phyloP scores from a whole-genome alignment of 352 stramenopile genomes.

The Phytophthora fragariaefolia region DNA sequence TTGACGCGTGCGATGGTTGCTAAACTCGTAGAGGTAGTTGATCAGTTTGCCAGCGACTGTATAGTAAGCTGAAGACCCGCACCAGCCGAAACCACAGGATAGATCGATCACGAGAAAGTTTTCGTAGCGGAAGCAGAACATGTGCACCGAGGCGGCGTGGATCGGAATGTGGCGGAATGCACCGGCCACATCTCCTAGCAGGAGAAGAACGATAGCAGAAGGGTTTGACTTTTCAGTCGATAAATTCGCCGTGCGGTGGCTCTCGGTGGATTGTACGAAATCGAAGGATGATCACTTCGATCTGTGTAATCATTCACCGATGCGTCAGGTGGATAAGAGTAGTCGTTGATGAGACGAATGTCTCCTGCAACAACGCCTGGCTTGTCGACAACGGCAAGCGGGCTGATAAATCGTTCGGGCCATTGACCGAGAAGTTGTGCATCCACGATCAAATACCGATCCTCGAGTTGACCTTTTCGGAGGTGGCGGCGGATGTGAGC shows the following conservation, averaged over 20 bases:
- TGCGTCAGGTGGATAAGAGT: neutral
- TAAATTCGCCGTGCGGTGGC: neutral
- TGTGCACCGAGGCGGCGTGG: slow-evolving; percentile 1
- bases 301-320: slow-evolving; percentile 15
- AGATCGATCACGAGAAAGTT: slow-evolving; percentile 1
- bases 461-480: neutral
- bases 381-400: neutral
- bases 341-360: slow-evolving; percentile 15
- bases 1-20: no score
- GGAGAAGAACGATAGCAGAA: neutral
- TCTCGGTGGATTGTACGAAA: slow-evolving; percentile 11
- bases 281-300: neutral
- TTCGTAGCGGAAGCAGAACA: slow-evolving; percentile 4
- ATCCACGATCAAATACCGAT: slow-evolving; percentile 9
- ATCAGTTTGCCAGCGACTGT: neutral
- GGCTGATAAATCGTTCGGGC: slow-evolving; percentile 2
- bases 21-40: neutral
- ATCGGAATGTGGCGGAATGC: slow-evolving; percentile 1
- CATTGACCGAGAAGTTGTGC: slow-evolving; percentile 1
- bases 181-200: neutral
- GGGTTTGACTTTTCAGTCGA: neutral
- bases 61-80: slow-evolving; percentile 4
- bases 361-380: neutral
- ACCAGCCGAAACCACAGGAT: slow-evolving; percentile 8
- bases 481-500: slow-evolving; percentile 2